Conservation (phyloP, 2,329 filamentous ascomycete species). For the Cladosporium halotolerans region DNA sequence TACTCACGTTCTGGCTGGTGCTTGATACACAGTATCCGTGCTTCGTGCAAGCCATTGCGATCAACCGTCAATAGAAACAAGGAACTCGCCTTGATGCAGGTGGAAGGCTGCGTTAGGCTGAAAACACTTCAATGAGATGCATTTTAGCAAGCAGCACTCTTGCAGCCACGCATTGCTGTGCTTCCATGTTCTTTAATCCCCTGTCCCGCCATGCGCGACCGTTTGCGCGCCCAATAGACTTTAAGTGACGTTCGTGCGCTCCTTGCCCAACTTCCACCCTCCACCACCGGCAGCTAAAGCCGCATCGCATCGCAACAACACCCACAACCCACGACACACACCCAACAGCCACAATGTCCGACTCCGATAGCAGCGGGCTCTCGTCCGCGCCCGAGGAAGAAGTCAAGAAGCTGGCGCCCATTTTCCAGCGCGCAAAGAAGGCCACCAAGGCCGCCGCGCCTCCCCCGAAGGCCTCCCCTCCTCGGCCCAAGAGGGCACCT, state of each 20-base stretch:
- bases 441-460: conserved; percentile 38
- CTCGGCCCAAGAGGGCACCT: conserved; percentile 61
- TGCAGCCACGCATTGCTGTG: background rate
- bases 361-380: conserved; percentile 52
- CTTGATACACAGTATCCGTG: no score
- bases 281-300: no score
- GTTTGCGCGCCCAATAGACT: background rate
- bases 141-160: no score
- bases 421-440: conserved; percentile 35
- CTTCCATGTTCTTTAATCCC: background rate
- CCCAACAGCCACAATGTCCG: conserved; percentile 27
- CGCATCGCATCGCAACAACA: no score
- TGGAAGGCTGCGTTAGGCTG: no score
- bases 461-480: conserved; percentile 36
- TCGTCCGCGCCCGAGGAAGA: conserved; percentile 59
- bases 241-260: background rate
- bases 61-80: no score
- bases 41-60: no score
- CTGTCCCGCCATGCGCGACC: background rate
- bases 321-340: background rate
- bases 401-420: conserved; percentile 31
- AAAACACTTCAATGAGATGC: no score
- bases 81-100: no score
- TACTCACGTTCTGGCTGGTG: no score
- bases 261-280: no score